Evolutionary conservation across 225 moss, liverwort and hornwort genomes (phyloP), one percentile per base, ranked within the genome.

Genomic region (Lunularia cruciata): DNA sequence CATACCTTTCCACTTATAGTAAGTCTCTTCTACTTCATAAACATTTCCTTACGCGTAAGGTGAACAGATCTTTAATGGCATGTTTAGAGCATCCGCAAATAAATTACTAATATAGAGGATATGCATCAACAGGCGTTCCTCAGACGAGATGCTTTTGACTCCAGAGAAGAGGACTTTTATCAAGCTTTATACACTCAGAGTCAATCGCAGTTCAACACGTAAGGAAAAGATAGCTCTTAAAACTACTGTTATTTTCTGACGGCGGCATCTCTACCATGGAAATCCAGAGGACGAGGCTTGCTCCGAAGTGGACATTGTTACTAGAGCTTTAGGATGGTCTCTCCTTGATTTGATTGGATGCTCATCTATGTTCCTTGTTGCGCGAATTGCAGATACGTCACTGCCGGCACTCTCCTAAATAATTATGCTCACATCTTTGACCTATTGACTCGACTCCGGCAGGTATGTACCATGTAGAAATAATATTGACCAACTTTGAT

Each of bases 341-440:
- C 6, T 30, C 20, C 23, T 34, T 35, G 34, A 35, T 20, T 43
- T 6, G 43, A 19, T n/a, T 10, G 36, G n/a, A 35, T 36, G 36
- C 37, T 60, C 5, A 60, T 60, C 37, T 20, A 22, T n/a, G 60
- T 60, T 37, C 12, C 20, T 51, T 18, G 16, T 60, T 16, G 5
- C 19, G 18, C 11, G 14, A 26, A 37, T 18, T 59, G 65, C 86
- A 86, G 86, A 35, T 87, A 83, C 65, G 80, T 88, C 3, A 72
- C 80, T 70, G 80, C 87, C 57, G 87, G 87, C 20, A 88, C 87
- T 3, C 72, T 88, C 0, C 73, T 88, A 30, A 88, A 88, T 51
- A 88, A 88, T 47, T 88, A 88, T 73, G 87, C 85, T 4, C 87
- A 88, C 34, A 88, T 88, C 34, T 88, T 88, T 74, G 87, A 88